A percentile compares a stretch with the other conserved stretches of the same genome.
Conservation (phyloP, 345 rosid genomes). For the Gossypium arboreum region DNA sequence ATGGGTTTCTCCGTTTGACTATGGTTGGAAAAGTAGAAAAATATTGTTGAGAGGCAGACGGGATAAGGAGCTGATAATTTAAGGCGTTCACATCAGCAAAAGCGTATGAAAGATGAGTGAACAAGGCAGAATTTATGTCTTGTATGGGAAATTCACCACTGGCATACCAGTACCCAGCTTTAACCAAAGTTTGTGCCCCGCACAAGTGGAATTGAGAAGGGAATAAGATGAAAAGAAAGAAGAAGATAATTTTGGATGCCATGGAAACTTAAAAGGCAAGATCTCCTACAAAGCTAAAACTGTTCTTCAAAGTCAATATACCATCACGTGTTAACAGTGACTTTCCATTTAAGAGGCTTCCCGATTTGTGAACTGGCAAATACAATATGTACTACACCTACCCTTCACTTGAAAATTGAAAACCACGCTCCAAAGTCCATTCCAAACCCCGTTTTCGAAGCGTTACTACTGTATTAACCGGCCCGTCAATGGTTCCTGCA, state of each 20-base stretch:
- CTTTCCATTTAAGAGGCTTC: background rate
- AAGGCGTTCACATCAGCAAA: slow-evolving; percentile 5
- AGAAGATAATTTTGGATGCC: background rate
- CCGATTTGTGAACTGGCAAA: background rate
- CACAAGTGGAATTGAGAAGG: background rate
- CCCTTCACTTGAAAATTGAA: background rate
- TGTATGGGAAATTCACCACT: slow-evolving; percentile 5
- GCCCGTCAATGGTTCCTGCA: no score
- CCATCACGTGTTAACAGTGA: background rate
- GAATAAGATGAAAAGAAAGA: background rate
- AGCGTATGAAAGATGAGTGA: slow-evolving; percentile 22
- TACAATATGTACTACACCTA: no score
- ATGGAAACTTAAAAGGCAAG: background rate
- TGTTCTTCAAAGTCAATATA: background rate
- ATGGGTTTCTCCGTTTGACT: slow-evolving; percentile 30
- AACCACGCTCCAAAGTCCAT: background rate
- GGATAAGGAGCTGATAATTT: slow-evolving; percentile 4
- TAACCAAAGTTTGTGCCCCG: slow-evolving; percentile 12
- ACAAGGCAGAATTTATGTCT: slow-evolving; percentile 11
- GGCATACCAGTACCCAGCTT: slow-evolving; percentile 18
- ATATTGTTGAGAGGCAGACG: background rate
- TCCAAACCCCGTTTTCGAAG: background rate
- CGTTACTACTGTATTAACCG: no score
- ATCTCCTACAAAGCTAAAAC: background rate
- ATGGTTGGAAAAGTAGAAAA: slow-evolving; percentile 27